Evolutionary conservation across 169 alveolate genomes (phyloP).

Genomic region (Haemoproteus tartakovskyi): DNA sequence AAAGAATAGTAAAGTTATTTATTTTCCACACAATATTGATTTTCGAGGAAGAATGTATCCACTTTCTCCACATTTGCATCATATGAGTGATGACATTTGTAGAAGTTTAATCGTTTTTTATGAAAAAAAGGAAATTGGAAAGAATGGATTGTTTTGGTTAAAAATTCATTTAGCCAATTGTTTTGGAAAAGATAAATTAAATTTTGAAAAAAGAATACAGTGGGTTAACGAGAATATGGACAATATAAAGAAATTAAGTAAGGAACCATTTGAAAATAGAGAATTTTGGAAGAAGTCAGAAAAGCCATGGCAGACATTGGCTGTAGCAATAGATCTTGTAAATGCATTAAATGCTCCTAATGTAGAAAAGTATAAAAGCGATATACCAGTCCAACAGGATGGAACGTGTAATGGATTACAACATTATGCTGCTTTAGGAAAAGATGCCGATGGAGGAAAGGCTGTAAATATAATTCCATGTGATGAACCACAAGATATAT

Average conservation of each 20-base stretch:
- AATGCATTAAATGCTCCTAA: constrained; percentile 80
- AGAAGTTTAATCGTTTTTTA: constrained; percentile 92
- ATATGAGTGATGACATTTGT: constrained; percentile 93
- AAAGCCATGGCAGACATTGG: constrained; percentile 94
- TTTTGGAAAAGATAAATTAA: constrained; percentile 91
- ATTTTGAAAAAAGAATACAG: constrained; percentile 81
- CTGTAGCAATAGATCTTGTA: constrained; percentile 85
- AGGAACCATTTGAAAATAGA: constrained; percentile 82
- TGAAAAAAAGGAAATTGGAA: constrained; percentile 87
- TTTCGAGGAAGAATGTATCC: constrained; percentile 98
- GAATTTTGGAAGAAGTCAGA: constrained; percentile 88
- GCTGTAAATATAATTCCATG: constrained; percentile 91
- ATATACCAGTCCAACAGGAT: constrained; percentile 94
- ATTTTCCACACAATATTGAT: constrained; percentile 96
- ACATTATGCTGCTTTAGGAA: constrained; percentile 95
- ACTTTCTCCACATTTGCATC: constrained; percentile 92
- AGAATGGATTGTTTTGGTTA: constrained; percentile 93
- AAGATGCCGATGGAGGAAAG: constrained; percentile 93
- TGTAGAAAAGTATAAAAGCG: constrained; percentile 83
- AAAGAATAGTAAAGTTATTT: constrained; percentile 79
- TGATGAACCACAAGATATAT: constrained; percentile 94
- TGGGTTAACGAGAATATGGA: constrained; percentile 82
- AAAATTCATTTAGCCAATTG: constrained; percentile 91
- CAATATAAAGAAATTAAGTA: constrained; percentile 71
- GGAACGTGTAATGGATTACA: constrained; percentile 97